Evolutionary conservation across 768 basidiomycete genomes (phyloP), one percentile per base, ranked within the genome.

Genomic region (Strobilomyces dryophilus): DNA sequence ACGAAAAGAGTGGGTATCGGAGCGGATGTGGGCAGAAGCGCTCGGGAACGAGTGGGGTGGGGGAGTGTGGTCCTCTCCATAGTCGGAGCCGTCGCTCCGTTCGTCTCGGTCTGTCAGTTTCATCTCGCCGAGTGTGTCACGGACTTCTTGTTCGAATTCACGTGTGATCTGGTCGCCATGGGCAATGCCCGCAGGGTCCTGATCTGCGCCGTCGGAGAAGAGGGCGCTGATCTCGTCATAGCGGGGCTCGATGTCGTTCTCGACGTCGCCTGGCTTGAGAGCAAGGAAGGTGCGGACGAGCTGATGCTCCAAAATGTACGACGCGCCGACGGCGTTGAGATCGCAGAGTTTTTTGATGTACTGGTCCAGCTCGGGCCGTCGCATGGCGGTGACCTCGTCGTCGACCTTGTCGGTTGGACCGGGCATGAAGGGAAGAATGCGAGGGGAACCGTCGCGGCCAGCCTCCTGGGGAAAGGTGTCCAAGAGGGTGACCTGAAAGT

Each of bases 351-450:
- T 82, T 62, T 80, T 80, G 35, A 98, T 78, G 70, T 99, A 99
- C 29, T 88, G 85, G 62, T 97, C 89, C 27, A 99, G 78, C 64
- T 98, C 97, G 18, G 75, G 77, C 55, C 87, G 80, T 49, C 97
- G 77, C 32, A 82, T 80, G 15, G 87, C 83, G 26, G 94, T 95
- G 58, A 98, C 76, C 37, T 79, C 77, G 57, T 92, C 87, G 71
- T 94, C 86, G 32, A 98, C 92, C 18, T 84, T 74, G 24, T 87
- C 78, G 8, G 89, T 82, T 6, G 95, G 97, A 3, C 97, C 97
- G 3, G 97, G 97, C 97, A 99, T 99, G 71, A 84, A 98, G 1
- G 97, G 97, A 26, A 99, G 74, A 47, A 95, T 87, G 34, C 97
- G 80, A 9, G 77, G 77, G 56, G 82, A 74, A 27, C 77, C 77